phyloP scores from a whole-genome alignment of 2,329 filamentous ascomycete genomes.

The Eurotiales sp. region DNA sequence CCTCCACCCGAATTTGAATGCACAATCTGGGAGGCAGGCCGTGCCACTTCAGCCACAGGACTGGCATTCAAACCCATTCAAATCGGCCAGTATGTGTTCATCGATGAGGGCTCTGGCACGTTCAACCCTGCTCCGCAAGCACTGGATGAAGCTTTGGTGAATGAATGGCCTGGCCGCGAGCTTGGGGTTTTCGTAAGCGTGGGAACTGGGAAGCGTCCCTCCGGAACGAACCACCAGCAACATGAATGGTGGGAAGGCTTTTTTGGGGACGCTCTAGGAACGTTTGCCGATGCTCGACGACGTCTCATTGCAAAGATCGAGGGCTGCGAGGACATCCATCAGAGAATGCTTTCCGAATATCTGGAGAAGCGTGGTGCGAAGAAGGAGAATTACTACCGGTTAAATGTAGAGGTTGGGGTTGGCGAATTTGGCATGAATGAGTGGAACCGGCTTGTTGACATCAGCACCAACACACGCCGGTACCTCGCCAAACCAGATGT shows the following conservation, averaged over 20 bases:
- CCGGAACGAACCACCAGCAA: constrained; percentile 63
- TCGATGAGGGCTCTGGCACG: constrained; percentile 85
- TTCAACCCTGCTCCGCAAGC: constrained; percentile 86
- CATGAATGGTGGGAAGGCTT: constrained; percentile 94
- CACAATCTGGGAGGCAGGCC: constrained; percentile 93
- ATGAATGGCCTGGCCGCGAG: constrained; percentile 93
- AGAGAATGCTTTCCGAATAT: constrained; percentile 76
- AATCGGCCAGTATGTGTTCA: constrained; percentile 88
- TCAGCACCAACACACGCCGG: constrained; percentile 83
- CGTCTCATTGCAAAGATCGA: constrained; percentile 89
- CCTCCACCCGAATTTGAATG: constrained; percentile 87
- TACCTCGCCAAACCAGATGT: constrained; percentile 73
- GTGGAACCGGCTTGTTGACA: constrained; percentile 89
- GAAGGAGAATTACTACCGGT: constrained; percentile 84
- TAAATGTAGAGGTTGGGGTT: constrained; percentile 96
- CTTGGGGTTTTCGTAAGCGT: constrained; percentile 89
- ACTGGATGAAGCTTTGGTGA: constrained; percentile 83
- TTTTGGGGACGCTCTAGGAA: constrained; percentile 64
- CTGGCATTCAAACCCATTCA: constrained; percentile 94
- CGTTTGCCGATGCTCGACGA: constrained; percentile 84
- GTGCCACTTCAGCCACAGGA: constrained; percentile 87
- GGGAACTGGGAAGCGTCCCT: constrained; percentile 82
- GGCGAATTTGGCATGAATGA: constrained; percentile 99
- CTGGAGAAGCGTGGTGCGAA: constrained; percentile 74
- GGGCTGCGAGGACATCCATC: constrained; percentile 86